These are phyloP conservation scores for Erysimum cheiranthoides DNA, from an alignment of 345 rosid species.

Conservation along the genomic window DNA sequence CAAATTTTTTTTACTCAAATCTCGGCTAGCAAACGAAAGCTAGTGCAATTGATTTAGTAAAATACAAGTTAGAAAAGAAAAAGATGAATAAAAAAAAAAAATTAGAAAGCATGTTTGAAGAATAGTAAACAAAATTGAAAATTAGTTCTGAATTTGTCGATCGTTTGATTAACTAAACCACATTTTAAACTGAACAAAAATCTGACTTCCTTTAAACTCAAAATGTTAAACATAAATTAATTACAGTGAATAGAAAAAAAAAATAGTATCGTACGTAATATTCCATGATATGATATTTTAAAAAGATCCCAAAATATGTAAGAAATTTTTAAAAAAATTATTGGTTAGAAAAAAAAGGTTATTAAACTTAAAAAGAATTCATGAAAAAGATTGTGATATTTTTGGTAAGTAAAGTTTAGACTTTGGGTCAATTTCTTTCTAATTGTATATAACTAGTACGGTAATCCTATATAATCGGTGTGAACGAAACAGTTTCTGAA, in stretches of 20 bases:
- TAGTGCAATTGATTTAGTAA: background rate
- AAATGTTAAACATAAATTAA: background rate
- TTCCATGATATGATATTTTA: background rate
- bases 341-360: background rate
- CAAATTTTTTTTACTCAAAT: background rate
- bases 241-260: background rate
- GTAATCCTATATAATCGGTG: background rate
- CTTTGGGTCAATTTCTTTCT: background rate
- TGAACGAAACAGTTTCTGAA: background rate
- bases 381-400: background rate
- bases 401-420: background rate
- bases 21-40: background rate
- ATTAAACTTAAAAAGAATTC: background rate
- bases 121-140: background rate
- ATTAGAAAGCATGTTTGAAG: background rate
- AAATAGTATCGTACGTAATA: background rate
- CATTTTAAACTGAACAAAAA: background rate
- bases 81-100: too few relatives aligned
- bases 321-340: background rate
- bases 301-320: background rate
- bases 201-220: background rate
- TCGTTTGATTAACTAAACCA: background rate
- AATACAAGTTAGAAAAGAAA: background rate
- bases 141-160: background rate
- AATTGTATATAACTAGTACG: conserved; percentile 1